Evolutionary conservation across 2,329 filamentous ascomycete species (phyloP), one percentile per base, ranked within the genome.

Genomic region (Colletotrichum sp.): DNA sequence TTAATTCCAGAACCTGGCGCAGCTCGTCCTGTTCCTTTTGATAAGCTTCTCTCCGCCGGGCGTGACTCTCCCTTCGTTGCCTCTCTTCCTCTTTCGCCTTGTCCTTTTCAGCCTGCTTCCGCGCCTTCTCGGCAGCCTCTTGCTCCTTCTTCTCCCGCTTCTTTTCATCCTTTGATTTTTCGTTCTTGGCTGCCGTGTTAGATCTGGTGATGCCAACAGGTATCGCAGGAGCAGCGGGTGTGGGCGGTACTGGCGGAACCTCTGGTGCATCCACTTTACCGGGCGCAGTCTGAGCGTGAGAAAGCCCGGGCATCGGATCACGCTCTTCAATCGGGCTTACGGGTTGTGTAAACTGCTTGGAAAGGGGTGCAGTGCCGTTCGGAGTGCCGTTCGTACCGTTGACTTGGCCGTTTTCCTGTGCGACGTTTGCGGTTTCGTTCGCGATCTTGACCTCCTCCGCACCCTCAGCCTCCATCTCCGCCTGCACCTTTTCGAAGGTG

Each of bases 401-500:
- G 43, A 52, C 81, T 67, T 88, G 87, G 16, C 85, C 85, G 60
- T 88, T 84, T 60, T 87, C 89, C 55, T 89, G 85, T 5, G 89
- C 89, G 26, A 91, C 82, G 68, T 88, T 89, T n/a, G 91, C 91
- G 63, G 90, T 88, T 81, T 91, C 86, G 78, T 87, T 89, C 71
- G 89, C 88, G 79, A 91, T 84, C 80, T 88, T 88, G 71, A 90
- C 89, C 81, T 92, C 94, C 83, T 89, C 93, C 81, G 88, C 85
- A 13, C 93, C 93, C 83, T 98, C 96, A 63, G 92, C 93, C 80
- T 98, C 96, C 82, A 98, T 94, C 84, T 99, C 96, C 72, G 92
- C 93, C 76, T 90, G 87, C 69, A 93, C 89, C 80, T 92, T 92
- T 80, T 93, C 92, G 74, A 92, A 90, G 0, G 92, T 93, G 5